Base-by-base conservation (phyloP, 1,284 basidiomycete genomes). In the Phenoliferia sp. region DNA sequence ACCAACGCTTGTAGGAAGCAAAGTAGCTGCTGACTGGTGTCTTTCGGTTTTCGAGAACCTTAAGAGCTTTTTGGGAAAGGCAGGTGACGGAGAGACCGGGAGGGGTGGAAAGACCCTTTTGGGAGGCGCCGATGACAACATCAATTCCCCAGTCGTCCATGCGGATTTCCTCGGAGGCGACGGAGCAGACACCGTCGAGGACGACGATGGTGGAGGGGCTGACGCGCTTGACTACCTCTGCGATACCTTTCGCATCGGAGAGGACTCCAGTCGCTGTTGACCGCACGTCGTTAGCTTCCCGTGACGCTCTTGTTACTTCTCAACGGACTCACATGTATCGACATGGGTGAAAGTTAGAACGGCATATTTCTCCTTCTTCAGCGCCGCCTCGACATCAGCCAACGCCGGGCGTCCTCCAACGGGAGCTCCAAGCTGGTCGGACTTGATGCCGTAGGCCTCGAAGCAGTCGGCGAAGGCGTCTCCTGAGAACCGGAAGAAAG, bases 101-200 rank as follows among this genome's bases (percentile, higher is more conserved):
- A n/a, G 96, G 96, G 10, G 88, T 87, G 54, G 94, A 91, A 33
- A 99, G 85, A 59, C 96, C 95, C 80, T 99, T 99, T 80, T 99
- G 95, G 67, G 89, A 90, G 16, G 94, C 95, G 62, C 97, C 79
- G 57, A 98, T 88, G 35, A 77, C 71, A 52, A 94, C 86, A 76
- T 99, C 96, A 67, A 99, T 84, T 33, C 86, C 88, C 96, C 95
- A 99, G 22, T 86, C 88, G 75, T 98, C 95, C 83, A 97, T 77
- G 65, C 84, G 87, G 76, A 99, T 95, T 80, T 98, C 93, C 79
- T 99, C 95, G 74, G 90, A 94, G 0, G 90, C 95, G 17, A 98
- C 94, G 9, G 93, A 89, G 82, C 96, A 99, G 34, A 99, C 96
- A 54, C 87, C 92, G 78, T 99, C 95, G 66, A 95, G 83, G 28